Percentiles rank a stretch among this genome's conserved stretches.
Evolutionary conservation across 2,329 filamentous ascomycete species (phyloP).

Genomic region (Penicillium sp.): DNA sequence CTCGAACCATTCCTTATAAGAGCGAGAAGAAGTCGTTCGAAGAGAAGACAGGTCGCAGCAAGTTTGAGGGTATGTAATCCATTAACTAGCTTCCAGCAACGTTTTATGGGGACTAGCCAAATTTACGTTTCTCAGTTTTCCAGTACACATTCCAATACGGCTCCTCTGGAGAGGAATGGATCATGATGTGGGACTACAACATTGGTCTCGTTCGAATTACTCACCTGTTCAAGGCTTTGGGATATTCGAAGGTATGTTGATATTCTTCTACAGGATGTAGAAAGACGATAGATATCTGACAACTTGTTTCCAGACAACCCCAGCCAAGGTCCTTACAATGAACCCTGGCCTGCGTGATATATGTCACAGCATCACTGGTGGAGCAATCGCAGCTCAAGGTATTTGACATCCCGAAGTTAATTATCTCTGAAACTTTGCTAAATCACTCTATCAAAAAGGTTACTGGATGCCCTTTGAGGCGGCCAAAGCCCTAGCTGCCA

Average conservation of each 20-base stretch:
- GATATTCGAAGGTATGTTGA: constrained; percentile 76
- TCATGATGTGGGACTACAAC: constrained; percentile 97
- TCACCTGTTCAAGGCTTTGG: constrained; percentile 88
- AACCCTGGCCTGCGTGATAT: constrained; percentile 88
- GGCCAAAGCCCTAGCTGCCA: constrained; percentile 83
- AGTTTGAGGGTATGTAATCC: constrained; percentile 74
- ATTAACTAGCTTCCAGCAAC: background rate
- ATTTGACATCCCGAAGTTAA: constrained; percentile 24
- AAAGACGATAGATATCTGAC: background rate
- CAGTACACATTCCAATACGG: constrained; percentile 79
- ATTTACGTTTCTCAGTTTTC: constrained; percentile 30
- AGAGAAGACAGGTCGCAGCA: constrained; percentile 82
- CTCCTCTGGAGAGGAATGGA: constrained; percentile 67
- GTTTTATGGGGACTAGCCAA: background rate
- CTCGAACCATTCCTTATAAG: constrained; percentile 86
- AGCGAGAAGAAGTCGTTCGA: constrained; percentile 91
- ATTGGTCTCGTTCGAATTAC: constrained; percentile 92
- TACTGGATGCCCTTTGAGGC: constrained; percentile 96
- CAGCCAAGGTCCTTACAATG: constrained; percentile 76
- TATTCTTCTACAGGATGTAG: background rate
- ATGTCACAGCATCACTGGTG: constrained; percentile 92
- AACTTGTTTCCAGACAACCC: constrained; percentile 68
- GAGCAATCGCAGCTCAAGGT: constrained; percentile 89
- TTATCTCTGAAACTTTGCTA: constrained; percentile 10
- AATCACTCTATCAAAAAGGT: constrained; percentile 57